phyloP scores from a whole-genome alignment of 257 asterid genomes.

The Scutellaria minor region DNA sequence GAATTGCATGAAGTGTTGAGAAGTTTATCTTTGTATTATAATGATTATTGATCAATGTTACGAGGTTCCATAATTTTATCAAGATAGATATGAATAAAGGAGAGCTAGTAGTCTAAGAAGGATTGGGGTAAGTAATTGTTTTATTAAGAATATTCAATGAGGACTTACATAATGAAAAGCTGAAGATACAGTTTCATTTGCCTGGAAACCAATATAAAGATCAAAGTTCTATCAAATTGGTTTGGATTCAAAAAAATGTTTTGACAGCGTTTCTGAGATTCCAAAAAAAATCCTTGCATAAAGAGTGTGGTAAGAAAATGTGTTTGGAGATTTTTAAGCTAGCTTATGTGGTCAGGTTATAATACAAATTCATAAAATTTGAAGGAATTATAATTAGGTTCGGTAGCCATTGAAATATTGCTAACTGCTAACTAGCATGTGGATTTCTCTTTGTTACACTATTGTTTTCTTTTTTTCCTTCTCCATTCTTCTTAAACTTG shows the following conservation, averaged over 20 bases:
- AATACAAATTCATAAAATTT: background rate
- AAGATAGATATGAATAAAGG: constrained; percentile 10
- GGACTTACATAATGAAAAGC: background rate
- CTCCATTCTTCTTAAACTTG: background rate
- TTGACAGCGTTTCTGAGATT: constrained; percentile 1
- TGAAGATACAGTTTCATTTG: background rate
- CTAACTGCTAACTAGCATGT: background rate
- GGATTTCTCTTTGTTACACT: constrained; percentile 1
- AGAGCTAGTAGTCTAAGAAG: background rate
- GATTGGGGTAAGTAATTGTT: constrained; percentile 2
- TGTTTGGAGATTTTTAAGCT: constrained; percentile 7
- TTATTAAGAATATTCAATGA: constrained; percentile 5
- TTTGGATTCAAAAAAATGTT: background rate
- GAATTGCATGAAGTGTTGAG: background rate
- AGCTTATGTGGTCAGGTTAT: background rate
- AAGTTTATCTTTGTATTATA: background rate
- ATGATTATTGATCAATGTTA: background rate
- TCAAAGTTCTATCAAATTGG: constrained; percentile 17
- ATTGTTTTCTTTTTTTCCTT: constrained; percentile 4
- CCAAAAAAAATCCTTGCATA: constrained; percentile 12
- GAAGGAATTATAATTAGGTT: constrained; percentile 2
- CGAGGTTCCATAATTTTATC: constrained; percentile 1
- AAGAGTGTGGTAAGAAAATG: background rate
- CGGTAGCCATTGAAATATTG: constrained; percentile 3
- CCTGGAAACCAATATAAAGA: constrained; percentile 12